Conservation (phyloP, 768 basidiomycete genomes). For the Obba rivulosa region DNA sequence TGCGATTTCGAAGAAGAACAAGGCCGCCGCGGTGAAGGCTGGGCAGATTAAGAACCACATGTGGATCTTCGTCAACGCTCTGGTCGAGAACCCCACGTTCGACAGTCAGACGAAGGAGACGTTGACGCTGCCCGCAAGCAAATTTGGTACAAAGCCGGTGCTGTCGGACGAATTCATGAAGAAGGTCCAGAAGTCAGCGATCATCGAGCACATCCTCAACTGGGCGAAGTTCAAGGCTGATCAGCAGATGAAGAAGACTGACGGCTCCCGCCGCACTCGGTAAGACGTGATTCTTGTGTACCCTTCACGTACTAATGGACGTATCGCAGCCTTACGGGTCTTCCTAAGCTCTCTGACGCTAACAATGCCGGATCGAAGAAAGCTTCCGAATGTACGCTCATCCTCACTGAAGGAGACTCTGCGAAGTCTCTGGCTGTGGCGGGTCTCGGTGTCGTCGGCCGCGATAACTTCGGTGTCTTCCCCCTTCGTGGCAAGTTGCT, state of each 20-base stretch:
- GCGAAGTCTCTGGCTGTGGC: constrained; percentile 96
- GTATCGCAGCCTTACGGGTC: constrained; percentile 66
- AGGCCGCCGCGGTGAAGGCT: constrained; percentile 89
- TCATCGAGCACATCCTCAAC: constrained; percentile 87
- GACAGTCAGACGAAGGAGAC: constrained; percentile 99
- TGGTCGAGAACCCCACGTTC: constrained; percentile 97
- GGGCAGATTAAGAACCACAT: constrained; percentile 96
- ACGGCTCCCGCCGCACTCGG: constrained; percentile 78
- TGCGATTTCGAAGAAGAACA: constrained; percentile 94
- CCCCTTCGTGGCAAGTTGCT: constrained; percentile 94
- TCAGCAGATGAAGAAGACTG: constrained; percentile 93
- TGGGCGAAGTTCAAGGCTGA: constrained; percentile 99
- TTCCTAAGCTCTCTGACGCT: constrained; percentile 93
- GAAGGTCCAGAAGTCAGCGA: constrained; percentile 87
- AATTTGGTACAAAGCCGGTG: constrained; percentile 85
- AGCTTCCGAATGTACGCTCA: constrained; percentile 84
- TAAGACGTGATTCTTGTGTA: constrained; percentile 24
- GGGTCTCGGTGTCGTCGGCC: constrained; percentile 89
- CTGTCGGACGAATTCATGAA: constrained; percentile 94
- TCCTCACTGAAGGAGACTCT: constrained; percentile 98
- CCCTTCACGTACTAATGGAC: constrained; percentile 3
- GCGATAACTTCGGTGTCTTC: constrained; percentile 97
- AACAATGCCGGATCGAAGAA: constrained; percentile 91
- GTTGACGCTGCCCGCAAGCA: constrained; percentile 77
- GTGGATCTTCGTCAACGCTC: constrained; percentile 95